Conservation (phyloP, 2,329 filamentous ascomycete genomes). For the Penicillium sp. region DNA sequence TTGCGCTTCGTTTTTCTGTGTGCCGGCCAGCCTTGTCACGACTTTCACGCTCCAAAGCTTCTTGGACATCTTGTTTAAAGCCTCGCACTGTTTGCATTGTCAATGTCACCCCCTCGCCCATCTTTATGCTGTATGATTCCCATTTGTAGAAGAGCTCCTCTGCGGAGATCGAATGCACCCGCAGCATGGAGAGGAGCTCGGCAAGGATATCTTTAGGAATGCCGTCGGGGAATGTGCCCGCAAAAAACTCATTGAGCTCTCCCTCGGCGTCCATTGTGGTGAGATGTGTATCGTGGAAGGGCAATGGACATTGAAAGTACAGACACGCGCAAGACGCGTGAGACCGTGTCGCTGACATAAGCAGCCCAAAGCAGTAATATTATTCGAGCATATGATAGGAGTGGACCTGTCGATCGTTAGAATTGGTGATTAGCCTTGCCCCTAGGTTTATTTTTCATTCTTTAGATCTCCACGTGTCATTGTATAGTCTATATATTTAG, state of each 20-base stretch:
- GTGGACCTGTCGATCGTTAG: conserved; percentile 12
- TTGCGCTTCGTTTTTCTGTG: conserved; percentile 54
- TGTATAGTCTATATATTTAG: not conserved
- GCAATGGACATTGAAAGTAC: not conserved
- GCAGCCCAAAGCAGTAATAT: conserved; percentile 15
- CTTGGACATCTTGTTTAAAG: conserved; percentile 80
- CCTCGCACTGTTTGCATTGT: conserved; percentile 62
- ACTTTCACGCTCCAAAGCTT: conserved; percentile 68
- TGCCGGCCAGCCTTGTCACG: conserved; percentile 54
- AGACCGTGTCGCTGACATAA: conserved; percentile 19
- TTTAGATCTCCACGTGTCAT: not conserved
- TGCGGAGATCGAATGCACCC: conserved; percentile 67
- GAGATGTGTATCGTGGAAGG: not conserved
- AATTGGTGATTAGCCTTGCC: not conserved
- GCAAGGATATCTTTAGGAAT: conserved; percentile 68
- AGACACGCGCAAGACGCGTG: conserved; percentile 16
- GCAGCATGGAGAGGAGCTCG: conserved; percentile 78
- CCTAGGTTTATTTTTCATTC: not conserved
- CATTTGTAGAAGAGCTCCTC: conserved; percentile 97
- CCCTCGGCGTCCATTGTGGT: conserved; percentile 42
- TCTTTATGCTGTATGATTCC: conserved; percentile 95
- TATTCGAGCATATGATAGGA: conserved; percentile 5
- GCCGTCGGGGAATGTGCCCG: conserved; percentile 43
- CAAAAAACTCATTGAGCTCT: conserved; percentile 55
- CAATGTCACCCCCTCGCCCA: conserved; percentile 71